These are phyloP conservation scores for Boletus tomentosulus DNA, from an alignment of 768 basidiomycete genomes.

Conservation along the genomic window DNA sequence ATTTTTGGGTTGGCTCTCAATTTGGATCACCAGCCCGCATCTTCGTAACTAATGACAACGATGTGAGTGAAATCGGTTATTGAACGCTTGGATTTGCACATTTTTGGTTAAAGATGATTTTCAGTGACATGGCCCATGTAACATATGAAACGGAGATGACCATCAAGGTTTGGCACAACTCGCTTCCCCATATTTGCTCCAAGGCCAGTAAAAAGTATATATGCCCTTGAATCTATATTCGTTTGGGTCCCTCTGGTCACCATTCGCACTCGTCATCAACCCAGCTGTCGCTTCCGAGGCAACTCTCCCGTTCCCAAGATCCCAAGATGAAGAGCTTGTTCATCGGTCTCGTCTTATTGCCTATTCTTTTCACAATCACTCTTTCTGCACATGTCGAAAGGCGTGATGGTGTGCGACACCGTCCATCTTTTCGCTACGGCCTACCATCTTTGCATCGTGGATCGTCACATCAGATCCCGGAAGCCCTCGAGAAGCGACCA, in stretches of 20 bases:
- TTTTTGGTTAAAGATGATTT: not conserved
- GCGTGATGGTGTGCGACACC: not conserved
- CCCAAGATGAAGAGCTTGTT: not conserved
- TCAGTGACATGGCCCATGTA: not conserved
- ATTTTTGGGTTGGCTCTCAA: too few relatives aligned
- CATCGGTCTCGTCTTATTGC: not conserved
- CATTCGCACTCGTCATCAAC: not conserved
- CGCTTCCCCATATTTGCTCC: not conserved
- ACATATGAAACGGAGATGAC: not conserved
- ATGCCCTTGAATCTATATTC: not conserved
- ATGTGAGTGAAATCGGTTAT: too few relatives aligned
- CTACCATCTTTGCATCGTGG: not conserved
- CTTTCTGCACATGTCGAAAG: constrained; percentile 1
- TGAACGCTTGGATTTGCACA: too few relatives aligned
- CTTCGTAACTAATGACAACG: too few relatives aligned
- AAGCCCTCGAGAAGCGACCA: not conserved
- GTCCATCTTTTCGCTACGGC: not conserved
- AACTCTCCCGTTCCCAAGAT: not conserved
- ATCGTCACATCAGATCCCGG: constrained; percentile 3
- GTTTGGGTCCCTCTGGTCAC: not conserved
- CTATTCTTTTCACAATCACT: not conserved
- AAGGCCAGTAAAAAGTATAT: not conserved
- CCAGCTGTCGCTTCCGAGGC: not conserved
- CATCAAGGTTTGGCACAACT: not conserved
- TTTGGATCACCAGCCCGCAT: too few relatives aligned